Conservation (phyloP, 169 alveolate genomes). For the Plasmodium gonderi region DNA sequence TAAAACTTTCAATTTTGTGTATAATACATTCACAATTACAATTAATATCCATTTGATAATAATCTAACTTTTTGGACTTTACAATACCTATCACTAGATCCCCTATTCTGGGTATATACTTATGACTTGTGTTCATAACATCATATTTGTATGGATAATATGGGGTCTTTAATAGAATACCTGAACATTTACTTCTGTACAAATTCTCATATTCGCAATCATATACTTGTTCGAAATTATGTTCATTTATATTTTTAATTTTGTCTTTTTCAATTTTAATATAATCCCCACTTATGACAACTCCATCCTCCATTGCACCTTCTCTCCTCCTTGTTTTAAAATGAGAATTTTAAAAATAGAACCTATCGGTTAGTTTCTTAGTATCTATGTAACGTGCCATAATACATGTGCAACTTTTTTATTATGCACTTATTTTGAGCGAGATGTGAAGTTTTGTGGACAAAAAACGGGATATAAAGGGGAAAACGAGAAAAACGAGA, state of each 20-base stretch:
- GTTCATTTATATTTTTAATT: slow-evolving; percentile 29
- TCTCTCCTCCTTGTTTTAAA: background rate
- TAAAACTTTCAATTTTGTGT: slow-evolving; percentile 80
- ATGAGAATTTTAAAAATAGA: background rate
- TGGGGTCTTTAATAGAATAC: slow-evolving; percentile 53
- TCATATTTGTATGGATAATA: slow-evolving; percentile 64
- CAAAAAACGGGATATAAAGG: too few species aligned
- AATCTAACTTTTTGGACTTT: slow-evolving; percentile 79
- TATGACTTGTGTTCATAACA: slow-evolving; percentile 68
- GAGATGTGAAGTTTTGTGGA: too few species aligned
- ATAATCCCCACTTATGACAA: slow-evolving; percentile 52
- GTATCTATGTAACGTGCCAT: too few species aligned
- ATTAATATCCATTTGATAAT: slow-evolving; percentile 79
- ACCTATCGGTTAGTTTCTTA: too few species aligned
- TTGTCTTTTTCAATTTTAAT: slow-evolving; percentile 10
- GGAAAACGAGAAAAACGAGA: too few species aligned
- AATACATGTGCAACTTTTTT: too few species aligned
- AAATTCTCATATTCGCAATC: slow-evolving; percentile 29
- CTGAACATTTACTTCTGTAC: slow-evolving; percentile 66
- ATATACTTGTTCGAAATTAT: slow-evolving; percentile 32
- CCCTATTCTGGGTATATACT: slow-evolving; percentile 82
- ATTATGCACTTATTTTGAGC: too few species aligned
- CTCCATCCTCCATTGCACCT: slow-evolving; percentile 37
- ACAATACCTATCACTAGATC: slow-evolving; percentile 84
- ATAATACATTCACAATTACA: slow-evolving; percentile 78